phyloP scores from a whole-genome alignment of 306 rosid genomes.

The barrel medic (Medicago truncatula) region DNA sequence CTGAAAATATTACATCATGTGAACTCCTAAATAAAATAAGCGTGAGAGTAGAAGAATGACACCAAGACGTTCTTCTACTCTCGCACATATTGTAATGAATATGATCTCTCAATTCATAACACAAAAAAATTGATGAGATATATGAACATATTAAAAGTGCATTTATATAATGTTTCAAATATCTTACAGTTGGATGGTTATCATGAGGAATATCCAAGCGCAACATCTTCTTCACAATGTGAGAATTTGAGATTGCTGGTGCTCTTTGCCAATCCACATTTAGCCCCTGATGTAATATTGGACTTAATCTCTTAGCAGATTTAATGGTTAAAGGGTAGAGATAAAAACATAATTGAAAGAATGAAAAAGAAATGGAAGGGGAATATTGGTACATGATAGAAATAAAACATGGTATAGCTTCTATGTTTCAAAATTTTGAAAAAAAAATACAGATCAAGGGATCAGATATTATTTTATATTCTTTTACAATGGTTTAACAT shows the following conservation, averaged over 20 bases:
- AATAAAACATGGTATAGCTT: conserved; percentile 8
- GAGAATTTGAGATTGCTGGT: conserved; percentile 46
- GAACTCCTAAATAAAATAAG: not conserved
- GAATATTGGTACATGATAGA: not conserved
- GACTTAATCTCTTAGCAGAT: conserved; percentile 33
- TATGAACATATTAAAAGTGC: not conserved
- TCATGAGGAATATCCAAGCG: conserved; percentile 66
- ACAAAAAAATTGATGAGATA: too few species aligned
- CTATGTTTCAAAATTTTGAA: conserved; percentile 3
- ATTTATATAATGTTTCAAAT: not conserved
- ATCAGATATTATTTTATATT: too few species aligned
- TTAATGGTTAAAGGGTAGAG: too few species aligned
- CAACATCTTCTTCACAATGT: conserved; percentile 54
- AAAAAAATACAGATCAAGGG: not conserved
- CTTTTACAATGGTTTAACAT: too few species aligned
- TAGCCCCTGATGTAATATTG: conserved; percentile 47
- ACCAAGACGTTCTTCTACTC: not conserved
- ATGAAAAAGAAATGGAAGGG: not conserved
- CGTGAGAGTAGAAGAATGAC: not conserved
- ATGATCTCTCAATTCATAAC: not conserved
- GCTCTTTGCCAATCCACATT: conserved; percentile 60
- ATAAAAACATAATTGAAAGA: not conserved
- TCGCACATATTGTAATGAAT: not conserved
- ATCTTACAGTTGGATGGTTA: conserved; percentile 57
- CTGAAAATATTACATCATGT: conserved; percentile 38